phyloP scores from a whole-genome alignment of 495 filamentous ascomycete genomes.

The Emericellopsis terricola region DNA sequence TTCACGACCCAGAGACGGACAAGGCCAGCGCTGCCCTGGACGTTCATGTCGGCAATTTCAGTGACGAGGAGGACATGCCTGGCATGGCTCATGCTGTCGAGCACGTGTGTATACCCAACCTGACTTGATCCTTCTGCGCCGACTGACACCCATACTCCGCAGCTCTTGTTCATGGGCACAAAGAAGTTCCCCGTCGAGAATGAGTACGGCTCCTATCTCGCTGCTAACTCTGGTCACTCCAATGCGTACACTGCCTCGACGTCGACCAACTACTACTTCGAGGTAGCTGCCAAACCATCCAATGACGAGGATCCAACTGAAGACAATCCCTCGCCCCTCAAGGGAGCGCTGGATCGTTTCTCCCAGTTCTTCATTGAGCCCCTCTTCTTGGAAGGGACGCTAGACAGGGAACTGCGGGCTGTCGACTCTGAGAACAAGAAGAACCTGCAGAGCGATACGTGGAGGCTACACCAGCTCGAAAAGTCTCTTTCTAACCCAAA shows the following conservation, averaged over 20 bases:
- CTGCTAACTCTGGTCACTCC: conserved; percentile 71
- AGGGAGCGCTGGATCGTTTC: conserved; percentile 86
- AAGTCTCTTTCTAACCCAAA: conserved; percentile 78
- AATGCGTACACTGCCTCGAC: conserved; percentile 92
- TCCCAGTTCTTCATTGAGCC: conserved; percentile 94
- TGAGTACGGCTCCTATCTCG: conserved; percentile 84
- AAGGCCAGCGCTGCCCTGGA: conserved; percentile 92
- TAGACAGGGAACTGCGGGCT: conserved; percentile 81
- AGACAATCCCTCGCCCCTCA: conserved; percentile 51
- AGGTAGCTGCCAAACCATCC: conserved; percentile 59
- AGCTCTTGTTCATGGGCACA: conserved; percentile 96
- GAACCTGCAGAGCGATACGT: conserved; percentile 89
- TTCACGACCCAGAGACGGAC: conserved; percentile 90
- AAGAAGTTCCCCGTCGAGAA: conserved; percentile 97
- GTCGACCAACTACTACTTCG: conserved; percentile 96
- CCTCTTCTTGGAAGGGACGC: conserved; percentile 72
- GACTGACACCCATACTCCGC: conserved; percentile 10
- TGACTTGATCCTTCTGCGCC: background rate
- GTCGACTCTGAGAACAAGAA: conserved; percentile 99
- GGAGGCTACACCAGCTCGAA: conserved; percentile 82
- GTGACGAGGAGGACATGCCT: conserved; percentile 79
- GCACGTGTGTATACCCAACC: conserved; percentile 20
- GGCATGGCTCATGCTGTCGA: conserved; percentile 87
- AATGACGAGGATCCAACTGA: conserved; percentile 32
- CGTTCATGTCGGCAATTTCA: conserved; percentile 91